phyloP scores from a whole-genome alignment of 352 stramenopile species.

The Phytophthora vignae region DNA sequence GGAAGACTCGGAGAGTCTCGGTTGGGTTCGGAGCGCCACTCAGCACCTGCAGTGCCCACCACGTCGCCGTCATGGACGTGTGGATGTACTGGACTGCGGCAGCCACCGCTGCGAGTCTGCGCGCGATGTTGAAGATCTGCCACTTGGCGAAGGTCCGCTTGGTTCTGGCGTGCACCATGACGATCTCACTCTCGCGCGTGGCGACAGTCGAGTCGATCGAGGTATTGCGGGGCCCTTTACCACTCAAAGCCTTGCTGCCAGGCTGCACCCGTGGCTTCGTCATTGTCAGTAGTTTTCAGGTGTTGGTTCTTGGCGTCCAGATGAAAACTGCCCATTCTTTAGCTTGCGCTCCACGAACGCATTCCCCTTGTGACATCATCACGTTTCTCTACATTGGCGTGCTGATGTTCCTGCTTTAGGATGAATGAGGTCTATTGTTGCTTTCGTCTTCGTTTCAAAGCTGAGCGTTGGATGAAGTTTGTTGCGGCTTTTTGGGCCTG shows the following conservation, averaged over 20 bases:
- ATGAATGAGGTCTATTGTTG: conserved; percentile 1
- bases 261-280: neutral
- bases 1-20: conserved; percentile 3
- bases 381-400: neutral
- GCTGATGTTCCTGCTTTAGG: neutral
- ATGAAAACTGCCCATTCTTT: neutral
- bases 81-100: conserved; percentile 36
- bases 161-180: conserved; percentile 7
- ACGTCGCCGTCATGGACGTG: conserved; percentile 24
- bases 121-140: conserved; percentile 25
- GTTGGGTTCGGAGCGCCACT: conserved; percentile 16
- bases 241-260: neutral
- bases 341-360: neutral
- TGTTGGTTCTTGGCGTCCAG: neutral
- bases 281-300: neutral
- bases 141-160: neutral
- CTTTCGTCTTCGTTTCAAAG: conserved; percentile 7
- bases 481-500: neutral
- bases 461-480: conserved; percentile 8
- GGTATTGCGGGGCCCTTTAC: neutral
- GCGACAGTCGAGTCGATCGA: conserved; percentile 6
- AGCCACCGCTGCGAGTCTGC: conserved; percentile 23
- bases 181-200: conserved; percentile 8
- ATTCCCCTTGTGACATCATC: neutral
- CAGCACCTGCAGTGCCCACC: conserved; percentile 18